Evolutionary conservation across 768 basidiomycete genomes (phyloP).

Genomic region (Suillus occidentalis): DNA sequence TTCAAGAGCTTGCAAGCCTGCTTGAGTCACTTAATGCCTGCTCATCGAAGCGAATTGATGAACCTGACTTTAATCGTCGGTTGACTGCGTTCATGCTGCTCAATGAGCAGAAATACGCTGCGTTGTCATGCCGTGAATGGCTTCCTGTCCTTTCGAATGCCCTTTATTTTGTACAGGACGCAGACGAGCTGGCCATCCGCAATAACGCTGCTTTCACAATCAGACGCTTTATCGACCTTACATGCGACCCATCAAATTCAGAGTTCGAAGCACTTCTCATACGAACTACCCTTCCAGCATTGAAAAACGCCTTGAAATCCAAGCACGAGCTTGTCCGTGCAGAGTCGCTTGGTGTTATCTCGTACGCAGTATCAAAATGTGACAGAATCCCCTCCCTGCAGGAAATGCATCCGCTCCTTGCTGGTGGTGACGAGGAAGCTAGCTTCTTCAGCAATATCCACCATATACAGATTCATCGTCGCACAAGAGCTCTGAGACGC

Average conservation of each 20-base stretch:
- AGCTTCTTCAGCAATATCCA: conserved; percentile 96
- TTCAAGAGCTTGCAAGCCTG: conserved; percentile 52
- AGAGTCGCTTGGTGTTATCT: conserved; percentile 79
- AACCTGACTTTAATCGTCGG: conserved; percentile 90
- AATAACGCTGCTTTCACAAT: conserved; percentile 77
- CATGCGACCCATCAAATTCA: conserved; percentile 28
- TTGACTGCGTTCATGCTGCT: conserved; percentile 71
- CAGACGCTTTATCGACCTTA: conserved; percentile 62
- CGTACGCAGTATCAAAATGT: conserved; percentile 69
- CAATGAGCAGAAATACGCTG: conserved; percentile 62
- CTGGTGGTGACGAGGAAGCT: conserved; percentile 88
- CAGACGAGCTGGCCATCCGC: conserved; percentile 82
- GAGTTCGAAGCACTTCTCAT: conserved; percentile 59
- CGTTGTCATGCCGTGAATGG: conserved; percentile 66
- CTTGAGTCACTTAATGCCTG: conserved; percentile 81
- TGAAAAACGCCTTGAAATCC: conserved; percentile 78
- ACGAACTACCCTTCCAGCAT: conserved; percentile 67
- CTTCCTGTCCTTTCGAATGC: conserved; percentile 80
- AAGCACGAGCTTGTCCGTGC: conserved; percentile 85
- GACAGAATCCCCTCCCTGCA: conserved; percentile 56
- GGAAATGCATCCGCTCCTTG: conserved; percentile 81
- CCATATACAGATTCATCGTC: conserved; percentile 90
- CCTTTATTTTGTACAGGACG: conserved; percentile 85
- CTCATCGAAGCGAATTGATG: conserved; percentile 78
- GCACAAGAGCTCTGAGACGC: conserved; percentile 82